Evolutionary conservation across 2,329 filamentous ascomycete genomes (phyloP).

Genomic region (Cryoendolithus antarcticus): DNA sequence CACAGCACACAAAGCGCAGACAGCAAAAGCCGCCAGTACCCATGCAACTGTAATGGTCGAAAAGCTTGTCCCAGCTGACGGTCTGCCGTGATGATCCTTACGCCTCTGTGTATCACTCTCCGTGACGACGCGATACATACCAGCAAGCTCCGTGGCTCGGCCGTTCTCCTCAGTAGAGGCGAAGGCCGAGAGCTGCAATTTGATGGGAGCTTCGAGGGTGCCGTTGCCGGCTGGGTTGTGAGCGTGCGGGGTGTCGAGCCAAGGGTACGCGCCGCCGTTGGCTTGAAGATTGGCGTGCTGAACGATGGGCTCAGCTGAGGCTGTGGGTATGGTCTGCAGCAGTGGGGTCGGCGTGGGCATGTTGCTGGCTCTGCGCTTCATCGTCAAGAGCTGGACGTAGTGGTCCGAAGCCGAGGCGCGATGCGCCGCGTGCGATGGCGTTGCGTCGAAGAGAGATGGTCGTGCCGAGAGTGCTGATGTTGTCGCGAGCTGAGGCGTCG

Average conservation of each 20-base stretch:
- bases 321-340: background rate
- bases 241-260: conserved; percentile 3
- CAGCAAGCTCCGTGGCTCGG: no score
- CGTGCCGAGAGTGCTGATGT: conserved; percentile 2
- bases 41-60: no score
- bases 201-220: background rate
- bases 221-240: background rate
- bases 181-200: background rate
- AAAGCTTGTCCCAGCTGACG: no score
- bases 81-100: conserved; percentile 4
- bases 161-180: background rate
- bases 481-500: background rate
- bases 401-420: background rate
- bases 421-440: conserved; percentile 4
- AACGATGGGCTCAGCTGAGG: background rate
- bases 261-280: conserved; percentile 18
- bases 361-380: no score
- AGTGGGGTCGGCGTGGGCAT: no score
- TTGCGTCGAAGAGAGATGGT: conserved; percentile 3
- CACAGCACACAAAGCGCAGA: background rate
- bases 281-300: conserved; percentile 7
- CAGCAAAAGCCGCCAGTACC: background rate
- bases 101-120: conserved; percentile 4
- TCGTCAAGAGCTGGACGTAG: background rate
- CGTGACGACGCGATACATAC: conserved; percentile 1